Evolutionary conservation across 2,329 filamentous ascomycete genomes (phyloP).

Genomic region (Geosmithia putterillii): DNA sequence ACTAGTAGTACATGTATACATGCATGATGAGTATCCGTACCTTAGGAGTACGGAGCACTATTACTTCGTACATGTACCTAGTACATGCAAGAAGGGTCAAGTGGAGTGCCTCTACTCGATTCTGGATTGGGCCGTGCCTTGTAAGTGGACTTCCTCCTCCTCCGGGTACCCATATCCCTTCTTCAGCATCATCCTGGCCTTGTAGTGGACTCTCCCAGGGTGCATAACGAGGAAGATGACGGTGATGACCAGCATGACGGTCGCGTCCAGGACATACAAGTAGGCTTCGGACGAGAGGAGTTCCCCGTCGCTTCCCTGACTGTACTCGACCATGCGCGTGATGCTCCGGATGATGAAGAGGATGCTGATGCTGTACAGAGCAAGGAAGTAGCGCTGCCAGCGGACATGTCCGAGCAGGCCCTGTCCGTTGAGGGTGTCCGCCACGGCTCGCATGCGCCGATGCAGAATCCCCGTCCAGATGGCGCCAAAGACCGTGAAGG

Average conservation of each 20-base stretch:
- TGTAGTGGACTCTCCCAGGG: conserved; percentile 2
- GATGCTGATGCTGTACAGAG: conserved; percentile 26
- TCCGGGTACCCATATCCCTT: too few species aligned
- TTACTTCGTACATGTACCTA: too few species aligned
- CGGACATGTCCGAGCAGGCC: not conserved
- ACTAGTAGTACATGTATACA: too few species aligned
- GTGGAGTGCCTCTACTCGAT: too few species aligned
- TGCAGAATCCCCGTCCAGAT: conserved; percentile 29
- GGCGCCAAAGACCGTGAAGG: conserved; percentile 34
- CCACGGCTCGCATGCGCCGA: conserved; percentile 13
- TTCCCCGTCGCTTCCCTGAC: conserved; percentile 25
- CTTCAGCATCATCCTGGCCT: too few species aligned
- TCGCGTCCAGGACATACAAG: conserved; percentile 22
- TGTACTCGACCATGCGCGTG: conserved; percentile 35
- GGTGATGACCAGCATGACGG: conserved; percentile 12
- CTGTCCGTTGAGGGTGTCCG: not conserved
- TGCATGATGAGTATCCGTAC: too few species aligned
- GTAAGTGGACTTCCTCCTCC: too few species aligned
- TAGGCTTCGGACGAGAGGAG: conserved; percentile 31
- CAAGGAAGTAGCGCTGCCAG: conserved; percentile 16
- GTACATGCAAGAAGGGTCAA: too few species aligned
- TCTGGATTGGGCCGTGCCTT: too few species aligned
- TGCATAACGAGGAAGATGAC: conserved; percentile 6
- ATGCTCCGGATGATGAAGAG: conserved; percentile 35
- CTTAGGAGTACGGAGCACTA: too few species aligned